Conservation (phyloP, 2,329 filamentous ascomycete genomes). For the Colletotrichum lindemuthianum region DNA sequence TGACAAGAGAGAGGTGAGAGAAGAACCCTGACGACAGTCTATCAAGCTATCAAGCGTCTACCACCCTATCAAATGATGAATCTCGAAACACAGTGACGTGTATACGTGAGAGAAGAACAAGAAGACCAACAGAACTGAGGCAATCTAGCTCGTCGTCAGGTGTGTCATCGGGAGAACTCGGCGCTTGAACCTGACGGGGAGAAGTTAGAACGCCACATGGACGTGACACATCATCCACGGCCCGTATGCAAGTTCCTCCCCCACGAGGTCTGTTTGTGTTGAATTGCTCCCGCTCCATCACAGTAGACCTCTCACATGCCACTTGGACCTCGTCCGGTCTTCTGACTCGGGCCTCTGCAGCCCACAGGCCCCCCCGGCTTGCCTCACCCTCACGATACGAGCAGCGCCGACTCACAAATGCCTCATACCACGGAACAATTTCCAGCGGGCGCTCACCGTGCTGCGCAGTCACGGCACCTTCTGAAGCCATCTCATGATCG, state of each 20-base stretch:
- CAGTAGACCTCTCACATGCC: conserved; percentile 15
- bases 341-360: conserved; percentile 1
- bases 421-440: background rate
- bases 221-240: background rate
- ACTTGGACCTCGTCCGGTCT: conserved; percentile 12
- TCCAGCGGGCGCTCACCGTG: conserved; percentile 4
- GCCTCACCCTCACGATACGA: background rate
- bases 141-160: background rate
- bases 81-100: conserved; percentile 6
- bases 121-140: background rate
- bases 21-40: background rate
- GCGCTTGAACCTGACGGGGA: background rate
- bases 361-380: background rate
- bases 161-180: background rate
- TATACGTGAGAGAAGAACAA: background rate
- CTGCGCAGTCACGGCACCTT: background rate
- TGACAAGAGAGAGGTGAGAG: background rate
- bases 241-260: too few species aligned
- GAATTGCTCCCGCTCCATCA: background rate
- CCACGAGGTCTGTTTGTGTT: too few species aligned
- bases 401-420: conserved; percentile 13
- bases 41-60: background rate
- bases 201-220: too few species aligned
- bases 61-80: background rate
- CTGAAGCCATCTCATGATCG: conserved; percentile 5